A percentile compares a stretch with the other conserved stretches of the same genome.
phyloP scores from a whole-genome alignment of 148 eudicot species.

The Heliosperma pusillum region DNA sequence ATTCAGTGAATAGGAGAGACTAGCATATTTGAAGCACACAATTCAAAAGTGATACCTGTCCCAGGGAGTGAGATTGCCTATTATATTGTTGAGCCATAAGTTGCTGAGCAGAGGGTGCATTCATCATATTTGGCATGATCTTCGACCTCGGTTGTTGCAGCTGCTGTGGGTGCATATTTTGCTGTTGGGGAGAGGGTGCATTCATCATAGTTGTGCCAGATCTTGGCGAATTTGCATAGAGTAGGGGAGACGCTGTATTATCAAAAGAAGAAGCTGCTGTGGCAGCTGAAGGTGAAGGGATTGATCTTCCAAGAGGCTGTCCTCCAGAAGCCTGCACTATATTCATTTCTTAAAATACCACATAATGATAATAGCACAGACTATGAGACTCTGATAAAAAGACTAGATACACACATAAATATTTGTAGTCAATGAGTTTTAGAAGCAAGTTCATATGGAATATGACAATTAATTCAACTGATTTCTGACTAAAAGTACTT shows the following conservation, averaged over 20 bases:
- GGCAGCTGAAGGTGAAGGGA: conserved; percentile 77
- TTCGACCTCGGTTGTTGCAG: conserved; percentile 71
- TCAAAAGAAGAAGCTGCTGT: conserved; percentile 60
- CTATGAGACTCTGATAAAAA: not conserved
- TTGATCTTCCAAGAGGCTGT: conserved; percentile 72
- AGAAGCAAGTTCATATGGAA: not conserved
- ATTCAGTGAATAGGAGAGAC: not conserved
- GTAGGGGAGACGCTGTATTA: conserved; percentile 80
- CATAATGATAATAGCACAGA: not conserved
- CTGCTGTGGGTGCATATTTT: conserved; percentile 50
- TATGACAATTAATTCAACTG: not conserved
- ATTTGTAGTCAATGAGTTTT: not conserved
- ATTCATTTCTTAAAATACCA: conserved; percentile 12
- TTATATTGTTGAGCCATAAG: conserved; percentile 62
- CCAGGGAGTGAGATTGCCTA: conserved; percentile 62
- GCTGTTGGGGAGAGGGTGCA: conserved; percentile 95
- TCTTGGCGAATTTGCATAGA: conserved; percentile 92
- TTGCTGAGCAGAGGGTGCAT: conserved; percentile 45
- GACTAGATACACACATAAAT: not conserved
- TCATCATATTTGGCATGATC: conserved; percentile 52
- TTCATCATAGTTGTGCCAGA: conserved; percentile 81
- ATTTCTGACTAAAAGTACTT: not conserved
- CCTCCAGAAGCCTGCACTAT: conserved; percentile 65
- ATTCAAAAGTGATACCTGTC: conserved; percentile 50
- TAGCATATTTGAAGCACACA: not conserved